Evolutionary conservation across 441 rosid species (phyloP).

Genomic region (Euphorbia schlechtendalii): DNA sequence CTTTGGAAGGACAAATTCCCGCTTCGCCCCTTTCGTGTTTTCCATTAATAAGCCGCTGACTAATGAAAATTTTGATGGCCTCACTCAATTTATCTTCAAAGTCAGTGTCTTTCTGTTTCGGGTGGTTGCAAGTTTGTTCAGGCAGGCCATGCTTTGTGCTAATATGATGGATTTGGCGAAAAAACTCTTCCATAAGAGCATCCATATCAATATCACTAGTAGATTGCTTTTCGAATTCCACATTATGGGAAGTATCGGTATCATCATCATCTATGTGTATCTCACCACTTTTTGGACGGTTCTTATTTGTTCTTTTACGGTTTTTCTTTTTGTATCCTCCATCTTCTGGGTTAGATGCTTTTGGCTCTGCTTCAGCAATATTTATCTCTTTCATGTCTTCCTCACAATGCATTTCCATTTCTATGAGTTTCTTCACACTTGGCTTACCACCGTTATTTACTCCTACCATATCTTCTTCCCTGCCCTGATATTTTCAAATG

Average conservation of each 20-base stretch:
- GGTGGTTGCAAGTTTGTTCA: constrained; percentile 26
- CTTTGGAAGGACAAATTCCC: constrained; percentile 46
- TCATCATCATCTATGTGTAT: constrained; percentile 29
- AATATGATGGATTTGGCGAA: constrained; percentile 46
- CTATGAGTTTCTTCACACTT: constrained; percentile 86
- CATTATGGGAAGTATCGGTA: constrained; percentile 33
- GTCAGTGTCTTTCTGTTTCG: constrained; percentile 31
- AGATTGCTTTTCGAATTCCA: constrained; percentile 33
- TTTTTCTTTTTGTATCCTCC: constrained; percentile 44
- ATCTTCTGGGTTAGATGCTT: constrained; percentile 34
- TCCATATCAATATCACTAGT: constrained; percentile 39
- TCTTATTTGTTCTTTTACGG: constrained; percentile 47
- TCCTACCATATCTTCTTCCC: constrained; percentile 19
- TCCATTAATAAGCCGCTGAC: constrained; percentile 52
- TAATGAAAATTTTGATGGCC: constrained; percentile 58
- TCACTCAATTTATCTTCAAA: constrained; percentile 67
- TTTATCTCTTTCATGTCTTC: constrained; percentile 33
- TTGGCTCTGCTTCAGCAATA: constrained; percentile 36
- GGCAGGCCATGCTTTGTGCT: constrained; percentile 30
- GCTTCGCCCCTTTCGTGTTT: constrained; percentile 41
- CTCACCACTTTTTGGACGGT: constrained; percentile 50
- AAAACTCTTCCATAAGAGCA: constrained; percentile 61
- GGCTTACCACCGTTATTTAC: constrained; percentile 37
- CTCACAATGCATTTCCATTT: constrained; percentile 73
- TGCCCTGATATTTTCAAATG: constrained; percentile 30